Base-by-base conservation (phyloP, 768 basidiomycete genomes). In the Mycena rebaudengoi region DNA sequence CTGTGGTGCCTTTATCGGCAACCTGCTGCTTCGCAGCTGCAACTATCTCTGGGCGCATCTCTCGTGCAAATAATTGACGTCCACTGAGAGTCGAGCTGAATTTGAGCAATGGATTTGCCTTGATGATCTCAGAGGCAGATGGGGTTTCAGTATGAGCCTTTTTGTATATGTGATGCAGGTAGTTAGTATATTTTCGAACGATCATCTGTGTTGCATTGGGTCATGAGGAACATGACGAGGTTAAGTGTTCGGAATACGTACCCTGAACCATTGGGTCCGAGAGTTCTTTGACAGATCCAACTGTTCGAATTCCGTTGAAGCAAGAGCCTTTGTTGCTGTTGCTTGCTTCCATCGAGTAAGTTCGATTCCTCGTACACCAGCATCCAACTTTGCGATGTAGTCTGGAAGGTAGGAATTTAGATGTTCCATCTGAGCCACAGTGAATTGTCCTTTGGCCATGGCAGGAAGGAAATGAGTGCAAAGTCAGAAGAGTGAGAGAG, bases 151-250 rank as follows among this genome's bases (percentile, higher is more conserved):
- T 37, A n/a, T 54, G 52, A 8, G 48, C 5, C 48, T 49, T 49
- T 30, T 23, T 30, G 28, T 33, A 49, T 6, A 49, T 30, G 11
- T 54, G 53, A 12, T 54, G 53, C 7, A 41, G n/a, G 35, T 54
- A 54, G 40, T 54, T 54, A 18, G 53, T 54, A 23, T 41, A 54
- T 21, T 43, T 54, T 5, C 40, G 53, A 29, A 54, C 53, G 14
- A 54, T 54, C 14, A 54, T 26, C 53, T 54, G 26, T 20, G 28
- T 37, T 14, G 23, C 3, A 18, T 28, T 33, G 5, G 40, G 12
- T 8, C 11, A 3, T 37, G 26, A 26, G 4, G 28, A 10, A 18
- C 5, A 20, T n/a, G 14, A 3, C 13, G 8, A 20, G 20, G 20
- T 5, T 18, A 2, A n/a, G 8, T 5, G 14, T 16, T 5, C 4